Base-by-base conservation (phyloP, 1,284 basidiomycete species). In the Fomitopsis pinicola region DNA sequence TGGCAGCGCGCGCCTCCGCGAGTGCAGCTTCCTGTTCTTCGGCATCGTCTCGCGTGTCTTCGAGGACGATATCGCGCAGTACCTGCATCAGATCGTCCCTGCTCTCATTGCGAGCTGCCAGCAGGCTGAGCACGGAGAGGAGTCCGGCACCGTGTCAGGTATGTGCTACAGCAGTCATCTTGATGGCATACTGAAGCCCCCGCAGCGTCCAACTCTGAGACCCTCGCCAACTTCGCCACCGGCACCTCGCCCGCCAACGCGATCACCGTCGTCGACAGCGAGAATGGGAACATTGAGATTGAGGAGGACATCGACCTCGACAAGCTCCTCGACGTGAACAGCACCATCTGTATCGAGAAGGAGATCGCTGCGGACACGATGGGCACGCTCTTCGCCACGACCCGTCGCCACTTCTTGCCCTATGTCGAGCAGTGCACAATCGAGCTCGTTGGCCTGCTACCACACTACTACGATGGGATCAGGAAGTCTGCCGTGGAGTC, bases 291-390 rank as follows among this genome's bases (percentile, higher is more conserved):
- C 66, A 82, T 83, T 33, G 85, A 87, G 59, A 77, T 87, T 58
- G 94, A 97, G 67, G 94, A 96, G 67, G 93, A 97, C 66, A 87
- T 94, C 65, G 91, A 96, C 68, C 78, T 94, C 48, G 93, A 92
- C 70, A 91, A 91, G 72, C 77, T 91, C 71, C 84, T 96, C 70
- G 94, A 96, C 66, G 94, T 97, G 67, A 98, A 96, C 81, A 95
- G 92, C 69, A 96, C 96, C 52, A 91, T 99, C 67, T 97, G 96
- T 58, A 95, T 99, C 62, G 97, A 99, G 82, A 99, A 99, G 79
- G 97, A 99, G 80, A 97, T 98, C 62, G 97, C 97, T 6, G 95
- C 95, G 42, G 97, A 99, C 75, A 95, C 97, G 35, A 89, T 99
- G 64, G 95, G 97, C 60, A 91, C 94, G 59, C 79, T 99, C 63